Evolutionary conservation across 164 flowering plant genomes (phyloP).

Genomic region (Aristolochia contorta): DNA sequence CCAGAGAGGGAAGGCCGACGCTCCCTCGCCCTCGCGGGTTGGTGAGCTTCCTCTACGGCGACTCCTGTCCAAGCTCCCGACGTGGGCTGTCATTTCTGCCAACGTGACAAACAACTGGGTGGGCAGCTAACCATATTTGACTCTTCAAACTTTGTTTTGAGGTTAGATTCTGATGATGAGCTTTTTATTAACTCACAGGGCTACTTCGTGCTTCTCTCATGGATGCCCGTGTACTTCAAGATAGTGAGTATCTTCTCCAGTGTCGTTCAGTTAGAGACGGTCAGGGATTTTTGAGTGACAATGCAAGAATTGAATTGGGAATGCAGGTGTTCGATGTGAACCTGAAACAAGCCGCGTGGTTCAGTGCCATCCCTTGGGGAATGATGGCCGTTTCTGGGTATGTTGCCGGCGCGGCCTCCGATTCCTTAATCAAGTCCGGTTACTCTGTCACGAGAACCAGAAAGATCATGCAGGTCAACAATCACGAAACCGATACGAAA

Average conservation of each 20-base stretch:
- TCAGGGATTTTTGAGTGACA: too few relatives aligned
- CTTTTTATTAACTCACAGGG: slow-evolving; percentile 43
- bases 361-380: slow-evolving; percentile 97
- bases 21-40: slow-evolving; percentile 9
- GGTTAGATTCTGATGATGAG: not conserved
- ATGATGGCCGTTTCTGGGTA: slow-evolving; percentile 88
- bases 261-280: too few relatives aligned
- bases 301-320: not conserved
- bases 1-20: slow-evolving; percentile 57
- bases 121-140: slow-evolving; percentile 3
- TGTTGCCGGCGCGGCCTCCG: slow-evolving; percentile 64
- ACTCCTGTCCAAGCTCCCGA: slow-evolving; percentile 63
- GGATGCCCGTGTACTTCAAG: slow-evolving; percentile 99
- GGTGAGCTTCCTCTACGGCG: slow-evolving; percentile 40
- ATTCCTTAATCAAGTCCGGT: slow-evolving; percentile 57
- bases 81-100: slow-evolving; percentile 82
- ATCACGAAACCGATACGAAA: too few relatives aligned
- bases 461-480: slow-evolving; percentile 84
- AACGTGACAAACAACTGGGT: slow-evolving; percentile 94
- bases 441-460: slow-evolving; percentile 61
- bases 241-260: slow-evolving; percentile 41
- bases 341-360: slow-evolving; percentile 97
- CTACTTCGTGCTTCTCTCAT: slow-evolving; percentile 90
- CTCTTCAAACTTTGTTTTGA: not conserved
- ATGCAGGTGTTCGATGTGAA: slow-evolving; percentile 77